Percentiles rank a stretch among this genome's conserved stretches.
These are phyloP conservation scores for Oryza nivara DNA, from an alignment of 176 grass and related monocot species.

Conservation along the genomic window DNA sequence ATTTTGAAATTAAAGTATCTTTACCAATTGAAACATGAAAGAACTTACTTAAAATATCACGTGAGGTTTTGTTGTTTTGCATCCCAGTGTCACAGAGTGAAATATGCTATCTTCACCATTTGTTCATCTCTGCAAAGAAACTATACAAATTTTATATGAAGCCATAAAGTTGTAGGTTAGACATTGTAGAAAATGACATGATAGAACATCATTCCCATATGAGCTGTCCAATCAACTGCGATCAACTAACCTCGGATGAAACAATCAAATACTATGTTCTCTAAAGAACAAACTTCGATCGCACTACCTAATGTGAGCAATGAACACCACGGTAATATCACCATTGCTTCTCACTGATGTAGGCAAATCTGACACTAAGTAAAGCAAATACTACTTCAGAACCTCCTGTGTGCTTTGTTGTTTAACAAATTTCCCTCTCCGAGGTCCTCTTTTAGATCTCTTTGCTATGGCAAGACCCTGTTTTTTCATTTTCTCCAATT, in stretches of 20 bases:
- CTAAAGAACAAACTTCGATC: background rate
- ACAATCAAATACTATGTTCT: background rate
- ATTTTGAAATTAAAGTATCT: background rate
- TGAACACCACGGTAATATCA: conserved; percentile 11
- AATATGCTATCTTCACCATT: background rate
- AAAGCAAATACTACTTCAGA: conserved; percentile 41
- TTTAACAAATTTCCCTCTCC: conserved; percentile 65
- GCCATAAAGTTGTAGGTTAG: background rate
- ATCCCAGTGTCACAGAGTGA: background rate
- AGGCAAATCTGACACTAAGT: conserved; percentile 8
- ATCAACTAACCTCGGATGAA: background rate
- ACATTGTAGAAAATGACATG: conserved; percentile 14
- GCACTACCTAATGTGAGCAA: background rate
- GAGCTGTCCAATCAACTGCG: background rate
- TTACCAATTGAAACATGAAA: conserved; percentile 14
- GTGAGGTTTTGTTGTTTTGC: background rate
- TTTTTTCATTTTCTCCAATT: conserved; percentile 70
- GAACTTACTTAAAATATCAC: conserved; percentile 10
- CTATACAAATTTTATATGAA: background rate
- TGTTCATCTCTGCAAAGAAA: conserved; percentile 29
- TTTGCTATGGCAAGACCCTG: conserved; percentile 52
- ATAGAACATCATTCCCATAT: conserved; percentile 4
- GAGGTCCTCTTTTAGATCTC: conserved; percentile 50
- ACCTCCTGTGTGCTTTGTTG: conserved; percentile 45
- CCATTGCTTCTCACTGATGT: background rate